These are phyloP conservation scores for Trametes cubensis DNA, from an alignment of 768 basidiomycete species.

Conservation along the genomic window DNA sequence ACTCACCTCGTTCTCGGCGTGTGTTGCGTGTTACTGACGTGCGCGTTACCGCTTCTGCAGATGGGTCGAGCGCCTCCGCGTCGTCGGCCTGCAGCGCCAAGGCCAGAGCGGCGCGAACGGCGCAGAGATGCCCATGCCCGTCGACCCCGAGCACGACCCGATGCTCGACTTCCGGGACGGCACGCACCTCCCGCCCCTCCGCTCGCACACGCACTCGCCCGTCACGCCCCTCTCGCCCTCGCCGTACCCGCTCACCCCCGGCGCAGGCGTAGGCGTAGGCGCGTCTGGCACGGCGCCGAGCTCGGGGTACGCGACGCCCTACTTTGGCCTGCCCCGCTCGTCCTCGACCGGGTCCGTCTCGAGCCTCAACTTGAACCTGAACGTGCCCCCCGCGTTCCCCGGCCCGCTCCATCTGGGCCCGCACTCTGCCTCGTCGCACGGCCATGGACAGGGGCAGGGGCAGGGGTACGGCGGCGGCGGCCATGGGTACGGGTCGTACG, in stretches of 20 bases:
- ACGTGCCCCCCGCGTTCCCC: slow-evolving; percentile 10
- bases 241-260: slow-evolving; percentile 15
- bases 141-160: slow-evolving; percentile 16
- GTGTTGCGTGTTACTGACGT: slow-evolving; percentile 10
- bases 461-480: too few species aligned
- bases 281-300: background rate
- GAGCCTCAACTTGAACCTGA: slow-evolving; percentile 11
- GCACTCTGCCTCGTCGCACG: background rate
- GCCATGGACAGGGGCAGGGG: too few species aligned
- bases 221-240: slow-evolving; percentile 19
- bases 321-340: slow-evolving; percentile 19
- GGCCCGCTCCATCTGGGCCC: slow-evolving; percentile 23
- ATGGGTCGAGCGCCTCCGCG: slow-evolving; percentile 82
- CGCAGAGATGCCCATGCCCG: too few species aligned
- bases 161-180: slow-evolving; percentile 23
- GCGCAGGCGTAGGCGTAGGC: background rate
- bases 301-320: slow-evolving; percentile 26
- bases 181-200: slow-evolving; percentile 16
- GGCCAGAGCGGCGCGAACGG: too few species aligned
- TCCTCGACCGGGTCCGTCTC: slow-evolving; percentile 16
- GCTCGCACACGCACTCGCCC: slow-evolving; percentile 14
- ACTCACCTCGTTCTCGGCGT: slow-evolving; percentile 13
- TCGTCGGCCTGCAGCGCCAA: slow-evolving; percentile 74
- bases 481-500: background rate
- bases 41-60: slow-evolving; percentile 39